A percentile compares a stretch with the other conserved stretches of the same genome.
phyloP scores from a whole-genome alignment of 306 rosid species.

The Sphenostylis stenocarpa region DNA sequence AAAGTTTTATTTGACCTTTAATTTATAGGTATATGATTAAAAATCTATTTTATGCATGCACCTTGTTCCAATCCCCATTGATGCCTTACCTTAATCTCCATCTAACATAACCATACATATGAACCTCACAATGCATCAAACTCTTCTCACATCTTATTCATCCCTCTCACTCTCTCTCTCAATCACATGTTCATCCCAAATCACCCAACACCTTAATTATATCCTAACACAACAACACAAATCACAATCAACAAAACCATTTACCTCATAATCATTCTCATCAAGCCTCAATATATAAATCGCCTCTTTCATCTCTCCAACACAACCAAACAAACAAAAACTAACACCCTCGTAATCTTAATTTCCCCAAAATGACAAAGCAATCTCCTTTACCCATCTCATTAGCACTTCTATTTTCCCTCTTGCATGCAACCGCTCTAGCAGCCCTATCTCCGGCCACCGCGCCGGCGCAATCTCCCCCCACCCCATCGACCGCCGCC shows the following conservation, averaged over 20 bases:
- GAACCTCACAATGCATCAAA: background rate
- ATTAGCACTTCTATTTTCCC: background rate
- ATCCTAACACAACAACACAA: background rate
- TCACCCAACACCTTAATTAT: slow-evolving; percentile 39
- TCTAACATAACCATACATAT: background rate
- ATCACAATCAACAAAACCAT: slow-evolving; percentile 37
- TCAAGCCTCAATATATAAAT: slow-evolving; percentile 20
- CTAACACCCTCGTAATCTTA: background rate
- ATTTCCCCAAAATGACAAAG: slow-evolving; percentile 12
- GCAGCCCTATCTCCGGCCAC: slow-evolving; percentile 42
- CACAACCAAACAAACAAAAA: background rate
- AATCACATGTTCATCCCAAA: slow-evolving; percentile 27
- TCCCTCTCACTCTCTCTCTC: background rate
- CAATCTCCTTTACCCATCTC: slow-evolving; percentile 29
- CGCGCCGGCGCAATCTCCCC: slow-evolving; percentile 40
- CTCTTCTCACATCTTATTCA: background rate
- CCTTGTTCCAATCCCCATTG: slow-evolving; percentile 24
- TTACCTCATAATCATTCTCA: slow-evolving; percentile 31
- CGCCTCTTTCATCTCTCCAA: slow-evolving; percentile 19
- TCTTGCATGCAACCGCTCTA: slow-evolving; percentile 21
- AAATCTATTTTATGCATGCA: no score
- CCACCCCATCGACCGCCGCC: slow-evolving; percentile 22
- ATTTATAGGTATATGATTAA: no score
- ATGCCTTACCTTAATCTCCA: slow-evolving; percentile 30
- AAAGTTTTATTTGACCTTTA: no score